Evolutionary conservation across 495 filamentous ascomycete genomes (phyloP).

Genomic region (Aspergillus conjunctus): DNA sequence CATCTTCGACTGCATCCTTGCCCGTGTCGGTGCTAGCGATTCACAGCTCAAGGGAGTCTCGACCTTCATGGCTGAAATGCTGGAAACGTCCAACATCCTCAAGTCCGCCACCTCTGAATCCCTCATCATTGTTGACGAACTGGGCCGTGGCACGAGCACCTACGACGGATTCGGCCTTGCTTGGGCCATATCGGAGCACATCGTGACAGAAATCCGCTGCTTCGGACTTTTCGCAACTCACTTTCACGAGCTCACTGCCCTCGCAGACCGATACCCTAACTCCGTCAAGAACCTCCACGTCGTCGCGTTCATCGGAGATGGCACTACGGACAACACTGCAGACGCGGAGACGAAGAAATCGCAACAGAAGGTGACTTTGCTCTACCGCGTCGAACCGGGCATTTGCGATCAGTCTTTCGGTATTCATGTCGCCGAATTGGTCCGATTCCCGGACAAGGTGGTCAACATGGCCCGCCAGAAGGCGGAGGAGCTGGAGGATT

Average conservation of each 20-base stretch:
- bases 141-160: slow-evolving; percentile 96
- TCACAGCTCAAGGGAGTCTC: slow-evolving; percentile 97
- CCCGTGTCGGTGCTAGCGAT: slow-evolving; percentile 92
- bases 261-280: slow-evolving; percentile 80
- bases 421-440: slow-evolving; percentile 97
- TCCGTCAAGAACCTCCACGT: slow-evolving; percentile 90
- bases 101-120: slow-evolving; percentile 93
- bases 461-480: slow-evolving; percentile 98
- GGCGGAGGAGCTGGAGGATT: slow-evolving; percentile 97
- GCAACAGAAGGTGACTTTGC: slow-evolving; percentile 83
- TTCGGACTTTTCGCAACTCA: slow-evolving; percentile 96
- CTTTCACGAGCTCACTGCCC: slow-evolving; percentile 94
- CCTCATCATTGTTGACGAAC: slow-evolving; percentile 97
- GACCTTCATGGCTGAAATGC: slow-evolving; percentile 99
- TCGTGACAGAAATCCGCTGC: slow-evolving; percentile 90
- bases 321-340: slow-evolving; percentile 29
- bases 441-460: slow-evolving; percentile 96
- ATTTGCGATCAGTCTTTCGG: slow-evolving; percentile 97
- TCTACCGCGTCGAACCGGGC: slow-evolving; percentile 94
- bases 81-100: slow-evolving; percentile 97
- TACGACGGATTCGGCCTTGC: slow-evolving; percentile 98
- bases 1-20: slow-evolving; percentile 97
- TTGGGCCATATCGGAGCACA: slow-evolving; percentile 98
- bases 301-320: slow-evolving; percentile 86
- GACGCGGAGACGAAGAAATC: slow-evolving; percentile 54